These are phyloP conservation scores for Fragilariopsis cylindrus DNA, from an alignment of 108 stramenopile species.

Conservation along the genomic window DNA sequence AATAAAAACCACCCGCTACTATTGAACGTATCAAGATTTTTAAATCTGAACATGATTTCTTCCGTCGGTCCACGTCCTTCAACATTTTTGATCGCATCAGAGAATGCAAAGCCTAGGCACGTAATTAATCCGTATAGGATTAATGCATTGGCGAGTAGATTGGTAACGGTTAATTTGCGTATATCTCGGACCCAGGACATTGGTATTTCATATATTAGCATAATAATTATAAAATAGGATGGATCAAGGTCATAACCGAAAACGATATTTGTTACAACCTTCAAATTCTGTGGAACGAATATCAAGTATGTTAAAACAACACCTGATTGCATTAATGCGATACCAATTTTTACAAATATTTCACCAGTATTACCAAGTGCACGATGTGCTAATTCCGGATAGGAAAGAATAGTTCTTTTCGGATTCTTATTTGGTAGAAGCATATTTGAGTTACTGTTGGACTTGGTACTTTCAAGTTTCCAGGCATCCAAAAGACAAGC, in stretches of 20 bases:
- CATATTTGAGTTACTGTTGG: neutral
- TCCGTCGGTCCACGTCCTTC: conserved; percentile 17
- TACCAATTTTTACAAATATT: conserved; percentile 54
- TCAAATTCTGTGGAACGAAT: conserved; percentile 72
- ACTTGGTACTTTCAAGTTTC: conserved; percentile 37
- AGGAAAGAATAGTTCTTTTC: conserved; percentile 38
- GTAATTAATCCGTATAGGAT: conserved; percentile 64
- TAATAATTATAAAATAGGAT: conserved; percentile 42
- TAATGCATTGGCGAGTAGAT: conserved; percentile 62
- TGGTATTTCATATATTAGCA: conserved; percentile 59
- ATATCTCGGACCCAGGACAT: conserved; percentile 71
- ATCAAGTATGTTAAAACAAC: conserved; percentile 77
- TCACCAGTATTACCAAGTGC: conserved; percentile 51
- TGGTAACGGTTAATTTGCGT: conserved; percentile 61
- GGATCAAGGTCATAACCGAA: conserved; percentile 33
- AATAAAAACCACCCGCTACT: conserved; percentile 54
- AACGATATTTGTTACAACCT: conserved; percentile 12
- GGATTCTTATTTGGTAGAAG: neutral
- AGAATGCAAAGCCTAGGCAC: conserved; percentile 53
- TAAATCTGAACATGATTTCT: conserved; percentile 26
- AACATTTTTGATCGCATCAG: conserved; percentile 18
- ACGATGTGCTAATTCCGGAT: conserved; percentile 63
- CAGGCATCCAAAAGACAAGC: conserved; percentile 52
- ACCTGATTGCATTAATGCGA: conserved; percentile 68
- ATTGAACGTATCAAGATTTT: conserved; percentile 28